Percentiles rank a stretch among this genome's conserved stretches.
phyloP scores from a whole-genome alignment of 305 asterid genomes.

The Fraxinus floribunda region DNA sequence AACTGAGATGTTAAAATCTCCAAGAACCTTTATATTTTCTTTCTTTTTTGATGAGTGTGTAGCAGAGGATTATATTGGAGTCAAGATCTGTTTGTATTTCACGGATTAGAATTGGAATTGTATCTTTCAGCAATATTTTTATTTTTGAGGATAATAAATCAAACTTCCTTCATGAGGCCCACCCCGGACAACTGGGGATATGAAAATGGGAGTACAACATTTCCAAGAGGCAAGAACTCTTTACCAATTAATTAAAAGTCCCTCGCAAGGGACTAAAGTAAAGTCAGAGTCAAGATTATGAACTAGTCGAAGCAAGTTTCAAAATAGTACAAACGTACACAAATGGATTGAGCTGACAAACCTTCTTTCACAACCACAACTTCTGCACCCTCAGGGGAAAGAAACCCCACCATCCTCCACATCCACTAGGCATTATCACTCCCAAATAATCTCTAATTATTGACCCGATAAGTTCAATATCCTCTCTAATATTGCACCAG shows the following conservation, averaged over 20 bases:
- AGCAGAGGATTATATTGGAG: neutral
- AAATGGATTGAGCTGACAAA: neutral
- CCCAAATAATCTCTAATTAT: neutral
- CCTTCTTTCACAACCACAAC: neutral
- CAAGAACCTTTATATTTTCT: neutral
- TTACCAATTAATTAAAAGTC: neutral
- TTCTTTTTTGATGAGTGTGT: neutral
- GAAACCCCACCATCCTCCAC: neutral
- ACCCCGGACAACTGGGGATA: neutral
- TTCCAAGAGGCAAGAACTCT: neutral
- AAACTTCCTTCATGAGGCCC: neutral
- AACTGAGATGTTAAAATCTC: neutral
- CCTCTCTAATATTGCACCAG: neutral
- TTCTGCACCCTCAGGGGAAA: neutral
- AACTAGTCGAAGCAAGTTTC: neutral
- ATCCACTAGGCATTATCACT: neutral
- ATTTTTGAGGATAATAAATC: neutral
- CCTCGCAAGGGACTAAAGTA: neutral
- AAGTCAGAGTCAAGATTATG: neutral
- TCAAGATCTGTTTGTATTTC: neutral
- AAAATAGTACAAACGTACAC: neutral
- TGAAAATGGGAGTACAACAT: neutral
- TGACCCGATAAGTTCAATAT: neutral
- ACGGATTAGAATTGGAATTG: neutral
- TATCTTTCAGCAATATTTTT: neutral